Conservation (phyloP, 2,329 filamentous ascomycete genomes). For the Zymoseptoria passerinii region DNA sequence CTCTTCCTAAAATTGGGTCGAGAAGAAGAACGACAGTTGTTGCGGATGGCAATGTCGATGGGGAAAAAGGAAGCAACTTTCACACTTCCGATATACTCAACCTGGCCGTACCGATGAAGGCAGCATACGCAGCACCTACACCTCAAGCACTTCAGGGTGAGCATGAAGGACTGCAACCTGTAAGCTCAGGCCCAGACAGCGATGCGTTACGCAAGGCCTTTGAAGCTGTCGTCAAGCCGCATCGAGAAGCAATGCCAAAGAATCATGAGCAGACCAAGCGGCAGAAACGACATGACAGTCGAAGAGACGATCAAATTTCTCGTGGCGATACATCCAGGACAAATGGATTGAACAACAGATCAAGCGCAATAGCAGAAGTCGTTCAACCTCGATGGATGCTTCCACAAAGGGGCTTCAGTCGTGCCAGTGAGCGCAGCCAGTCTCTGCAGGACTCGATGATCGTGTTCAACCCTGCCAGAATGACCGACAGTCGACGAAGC, state of each 20-base stretch:
- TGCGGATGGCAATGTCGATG: background rate
- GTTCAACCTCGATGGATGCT: background rate
- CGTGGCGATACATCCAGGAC: background rate
- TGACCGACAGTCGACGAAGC: background rate
- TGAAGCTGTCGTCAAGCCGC: conserved; percentile 1
- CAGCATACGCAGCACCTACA: background rate
- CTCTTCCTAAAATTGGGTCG: background rate
- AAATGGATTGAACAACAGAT: too few species aligned
- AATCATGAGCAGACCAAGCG: background rate
- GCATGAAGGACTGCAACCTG: conserved; percentile 6
- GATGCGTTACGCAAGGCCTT: conserved; percentile 14
- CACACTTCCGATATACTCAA: conserved; percentile 22
- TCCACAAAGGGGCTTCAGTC: conserved; percentile 7
- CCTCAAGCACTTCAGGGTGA: background rate
- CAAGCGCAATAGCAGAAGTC: background rate
- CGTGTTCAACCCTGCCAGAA: background rate
- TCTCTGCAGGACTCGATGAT: background rate
- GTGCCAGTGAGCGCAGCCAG: background rate
- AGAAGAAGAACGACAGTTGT: background rate
- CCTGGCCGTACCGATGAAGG: conserved; percentile 1
- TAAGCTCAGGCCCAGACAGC: conserved; percentile 14
- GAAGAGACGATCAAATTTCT: background rate
- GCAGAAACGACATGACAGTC: background rate
- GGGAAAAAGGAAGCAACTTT: background rate
- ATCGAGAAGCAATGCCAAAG: background rate